A percentile compares a stretch with the other conserved stretches of the same genome.
Conservation (phyloP, 2,329 filamentous ascomycete genomes). For the Colletotrichum chlorophyti region DNA sequence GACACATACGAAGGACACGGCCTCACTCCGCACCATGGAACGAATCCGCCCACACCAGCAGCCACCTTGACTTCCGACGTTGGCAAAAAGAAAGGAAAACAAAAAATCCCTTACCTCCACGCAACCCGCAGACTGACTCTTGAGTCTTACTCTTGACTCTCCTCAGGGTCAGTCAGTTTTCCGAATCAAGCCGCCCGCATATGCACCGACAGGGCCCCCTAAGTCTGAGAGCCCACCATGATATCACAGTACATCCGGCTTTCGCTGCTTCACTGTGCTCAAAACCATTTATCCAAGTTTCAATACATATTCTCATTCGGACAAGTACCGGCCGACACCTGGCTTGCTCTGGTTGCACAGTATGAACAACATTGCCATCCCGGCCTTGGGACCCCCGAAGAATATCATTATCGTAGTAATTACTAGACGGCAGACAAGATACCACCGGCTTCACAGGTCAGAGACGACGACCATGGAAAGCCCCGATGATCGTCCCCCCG, state of each 20-base stretch:
- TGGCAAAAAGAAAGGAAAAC: background rate
- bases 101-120: too few species aligned
- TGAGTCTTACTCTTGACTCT: background rate
- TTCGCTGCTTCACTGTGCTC: slow-evolving; percentile 3
- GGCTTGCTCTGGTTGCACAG: slow-evolving; percentile 16
- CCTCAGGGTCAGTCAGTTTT: slow-evolving; percentile 12
- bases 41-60: slow-evolving; percentile 14
- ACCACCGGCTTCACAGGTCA: too few species aligned
- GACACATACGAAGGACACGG: too few species aligned
- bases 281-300: too few species aligned
- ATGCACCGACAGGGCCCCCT: slow-evolving; percentile 25
- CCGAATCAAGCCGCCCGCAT: slow-evolving; percentile 25
- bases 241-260: slow-evolving; percentile 26
- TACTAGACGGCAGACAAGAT: too few species aligned
- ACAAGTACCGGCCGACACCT: slow-evolving; percentile 25
- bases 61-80: slow-evolving; percentile 1
- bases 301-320: too few species aligned
- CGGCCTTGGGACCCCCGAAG: too few species aligned
- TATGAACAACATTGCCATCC: slow-evolving; percentile 9
- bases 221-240: slow-evolving; percentile 19
- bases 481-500: slow-evolving; percentile 11
- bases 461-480: background rate
- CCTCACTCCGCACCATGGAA: background rate
- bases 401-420: too few species aligned
- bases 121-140: background rate